Base-by-base conservation (phyloP, 371 early-diverging fungal species). In the Mortierella sp. region DNA sequence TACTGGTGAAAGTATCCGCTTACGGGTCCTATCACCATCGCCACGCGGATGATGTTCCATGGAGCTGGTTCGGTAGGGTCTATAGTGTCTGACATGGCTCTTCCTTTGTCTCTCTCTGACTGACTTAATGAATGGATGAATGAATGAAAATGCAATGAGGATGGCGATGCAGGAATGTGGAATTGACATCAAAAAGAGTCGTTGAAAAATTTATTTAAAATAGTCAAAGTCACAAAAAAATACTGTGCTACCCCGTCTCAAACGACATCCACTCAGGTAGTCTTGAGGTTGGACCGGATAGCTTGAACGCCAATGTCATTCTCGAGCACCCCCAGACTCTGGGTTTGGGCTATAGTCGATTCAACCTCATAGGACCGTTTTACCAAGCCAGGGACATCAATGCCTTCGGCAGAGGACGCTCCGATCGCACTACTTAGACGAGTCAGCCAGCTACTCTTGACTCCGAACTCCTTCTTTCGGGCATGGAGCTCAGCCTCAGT, bases 1-100 rank as follows among this genome's bases (percentile, higher is more conserved):
- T 84, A 84, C 47, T 84, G 84, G 59, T 84, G 80, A 32, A 84
- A 75, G 73, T 84, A 84, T 18, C 84, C 84, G 1, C 72, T 79
- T 64, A 84, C 80, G 20, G 84, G 84, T 1, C 84, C 84, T 26
- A 79, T 55, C 51, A 84, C 84, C 84, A 84, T 84, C 22, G 77
- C 68, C 30, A 81, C 54, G 6, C 77, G 73, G 64, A 81, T 66
- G 59, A 81, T 24, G 66, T 76, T 70, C 83, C 83, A 81, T 14
- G 70, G 70, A 28, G 55, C 66, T 1, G 75, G 73, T 30, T 75
- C 76, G 16, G 71, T 67, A 16, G 83, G 83, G 66, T 81, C 73
- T 65, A 75, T 47, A n/a, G 40, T 54, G 30, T 52, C 61, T 18
- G 59, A 35, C 70, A 66, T 75, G 57, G 32, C 64, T 62, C 14